Evolutionary conservation across 2,329 filamentous ascomycete genomes (phyloP).

Genomic region (Teratosphaeriaceae sp.): DNA sequence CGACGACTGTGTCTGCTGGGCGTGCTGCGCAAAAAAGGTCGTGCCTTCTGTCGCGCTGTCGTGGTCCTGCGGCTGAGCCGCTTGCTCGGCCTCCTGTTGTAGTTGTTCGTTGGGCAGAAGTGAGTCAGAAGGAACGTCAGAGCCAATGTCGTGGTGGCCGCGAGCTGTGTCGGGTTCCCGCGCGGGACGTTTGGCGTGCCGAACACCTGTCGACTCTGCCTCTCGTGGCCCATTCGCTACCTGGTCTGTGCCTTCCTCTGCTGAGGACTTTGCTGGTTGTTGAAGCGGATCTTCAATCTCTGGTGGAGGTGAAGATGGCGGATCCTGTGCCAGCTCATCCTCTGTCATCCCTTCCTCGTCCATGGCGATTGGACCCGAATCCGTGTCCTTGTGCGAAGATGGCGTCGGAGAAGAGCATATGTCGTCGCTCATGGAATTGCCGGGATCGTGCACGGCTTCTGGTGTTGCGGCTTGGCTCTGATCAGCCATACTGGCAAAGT

Average conservation of each 20-base stretch:
- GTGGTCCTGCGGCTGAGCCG: slow-evolving; percentile 2
- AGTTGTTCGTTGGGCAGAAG: slow-evolving; percentile 20
- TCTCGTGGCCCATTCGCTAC: too few relatives aligned
- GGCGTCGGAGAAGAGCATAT: slow-evolving; percentile 49
- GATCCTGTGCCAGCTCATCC: slow-evolving; percentile 15
- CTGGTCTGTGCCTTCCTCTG: too few relatives aligned
- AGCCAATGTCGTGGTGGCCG: too few relatives aligned
- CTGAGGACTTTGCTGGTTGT: too few relatives aligned
- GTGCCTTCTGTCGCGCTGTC: slow-evolving; percentile 2
- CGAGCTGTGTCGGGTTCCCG: too few relatives aligned
- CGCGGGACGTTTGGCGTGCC: too few relatives aligned
- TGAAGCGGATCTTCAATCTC: slow-evolving; percentile 4
- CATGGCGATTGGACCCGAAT: not conserved
- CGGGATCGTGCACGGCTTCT: slow-evolving; percentile 30
- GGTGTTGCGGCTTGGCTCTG: slow-evolving; percentile 34
- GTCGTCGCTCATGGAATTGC: slow-evolving; percentile 38
- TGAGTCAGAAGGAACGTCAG: slow-evolving; percentile 22
- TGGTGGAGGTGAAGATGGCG: slow-evolving; percentile 25
- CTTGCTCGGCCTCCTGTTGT: slow-evolving; percentile 19
- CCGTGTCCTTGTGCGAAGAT: slow-evolving; percentile 11
- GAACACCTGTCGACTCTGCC: too few relatives aligned
- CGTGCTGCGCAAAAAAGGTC: not conserved
- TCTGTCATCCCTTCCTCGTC: slow-evolving; percentile 7
- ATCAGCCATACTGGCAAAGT: slow-evolving; percentile 19
- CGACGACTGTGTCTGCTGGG: not conserved